Base-by-base conservation (phyloP, 495 filamentous ascomycete species). In the Daldinia bambusicola region DNA sequence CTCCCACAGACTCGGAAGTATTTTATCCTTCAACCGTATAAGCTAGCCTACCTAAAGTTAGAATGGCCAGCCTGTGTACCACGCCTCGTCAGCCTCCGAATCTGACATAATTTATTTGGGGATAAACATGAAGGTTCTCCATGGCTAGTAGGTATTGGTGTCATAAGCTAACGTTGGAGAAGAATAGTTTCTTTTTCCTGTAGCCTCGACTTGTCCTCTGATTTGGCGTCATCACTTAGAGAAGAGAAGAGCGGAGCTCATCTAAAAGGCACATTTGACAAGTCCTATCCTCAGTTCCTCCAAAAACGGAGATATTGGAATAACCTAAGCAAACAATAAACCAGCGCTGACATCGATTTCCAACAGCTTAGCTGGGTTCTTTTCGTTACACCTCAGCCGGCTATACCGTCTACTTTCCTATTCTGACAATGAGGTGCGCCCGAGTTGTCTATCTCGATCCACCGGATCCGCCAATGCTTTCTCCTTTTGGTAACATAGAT, bases 41-140 rank as follows among this genome's bases (percentile, higher is more conserved):
- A n/a, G 53, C 12, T 57, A 32, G 43, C 43, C 55, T 26, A 10
- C n/a, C n/a, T 26, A 26, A 43, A 60, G 34, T 22, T 56, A 52
- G 38, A 30, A 51, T 16, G 31, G 6, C 53, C 52, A n/a, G 20
- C 20, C 32, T 50, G 50, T 26, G 26, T 32, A 48, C 41, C 36
- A 56, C 45, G 50, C 55, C 55, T 55, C 48, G 18, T 26, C 43
- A 56, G 43, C 62, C 61, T 66, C 41, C 61, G 18, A 53, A 66
- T 73, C 70, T 73, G 70, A 73, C 70, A 66, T 73, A 65, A 73
- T 67, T 55, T 63, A 63, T 51, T 16, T 10, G 13, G 56, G 6
- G 6, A 40, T 18, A 16, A 34, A 7, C 7, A 34, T 34, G 32
- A 34, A 34, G 7, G 7, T 34, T 34, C 32, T 34, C 32, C 32